These are phyloP conservation scores for Epichloe bromicola DNA, from an alignment of 2,329 filamentous ascomycete species.

Conservation along the genomic window DNA sequence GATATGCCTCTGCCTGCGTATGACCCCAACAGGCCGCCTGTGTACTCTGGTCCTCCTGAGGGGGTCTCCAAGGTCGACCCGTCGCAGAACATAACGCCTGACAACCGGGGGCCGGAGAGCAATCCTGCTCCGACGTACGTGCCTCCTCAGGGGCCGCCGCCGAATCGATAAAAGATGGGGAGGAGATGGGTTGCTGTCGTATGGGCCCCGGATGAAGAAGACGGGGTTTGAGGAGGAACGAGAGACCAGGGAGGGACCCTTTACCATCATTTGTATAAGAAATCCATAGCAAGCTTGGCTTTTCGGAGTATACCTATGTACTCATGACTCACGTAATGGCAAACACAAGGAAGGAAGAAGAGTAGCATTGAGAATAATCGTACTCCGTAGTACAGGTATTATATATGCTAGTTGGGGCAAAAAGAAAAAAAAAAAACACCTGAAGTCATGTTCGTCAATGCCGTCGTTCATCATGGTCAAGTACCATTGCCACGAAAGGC, in stretches of 20 bases:
- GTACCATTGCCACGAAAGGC: neutral
- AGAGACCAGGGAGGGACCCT: neutral
- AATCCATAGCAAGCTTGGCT: neutral
- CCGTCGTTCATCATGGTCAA: neutral
- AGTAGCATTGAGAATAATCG: neutral
- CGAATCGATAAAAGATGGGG: slow-evolving; percentile 9
- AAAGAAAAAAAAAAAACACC: neutral
- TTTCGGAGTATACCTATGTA: neutral
- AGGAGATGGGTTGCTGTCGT: too few relatives aligned
- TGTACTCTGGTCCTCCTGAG: slow-evolving; percentile 36
- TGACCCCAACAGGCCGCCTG: slow-evolving; percentile 42
- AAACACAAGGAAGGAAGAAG: neutral
- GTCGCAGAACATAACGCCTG: slow-evolving; percentile 25
- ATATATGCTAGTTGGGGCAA: neutral
- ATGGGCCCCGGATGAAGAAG: too few relatives aligned
- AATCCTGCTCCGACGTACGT: slow-evolving; percentile 18
- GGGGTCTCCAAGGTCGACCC: slow-evolving; percentile 41
- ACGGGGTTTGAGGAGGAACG: neutral
- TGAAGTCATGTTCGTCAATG: too few relatives aligned
- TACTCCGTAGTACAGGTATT: neutral
- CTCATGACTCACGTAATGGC: neutral
- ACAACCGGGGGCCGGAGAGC: slow-evolving; percentile 12
- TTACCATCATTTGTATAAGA: neutral
- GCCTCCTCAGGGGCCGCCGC: slow-evolving; percentile 37
- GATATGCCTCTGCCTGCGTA: slow-evolving; percentile 43